Conservation (phyloP, 768 basidiomycete species). For the Guyanaporus albipodus region DNA sequence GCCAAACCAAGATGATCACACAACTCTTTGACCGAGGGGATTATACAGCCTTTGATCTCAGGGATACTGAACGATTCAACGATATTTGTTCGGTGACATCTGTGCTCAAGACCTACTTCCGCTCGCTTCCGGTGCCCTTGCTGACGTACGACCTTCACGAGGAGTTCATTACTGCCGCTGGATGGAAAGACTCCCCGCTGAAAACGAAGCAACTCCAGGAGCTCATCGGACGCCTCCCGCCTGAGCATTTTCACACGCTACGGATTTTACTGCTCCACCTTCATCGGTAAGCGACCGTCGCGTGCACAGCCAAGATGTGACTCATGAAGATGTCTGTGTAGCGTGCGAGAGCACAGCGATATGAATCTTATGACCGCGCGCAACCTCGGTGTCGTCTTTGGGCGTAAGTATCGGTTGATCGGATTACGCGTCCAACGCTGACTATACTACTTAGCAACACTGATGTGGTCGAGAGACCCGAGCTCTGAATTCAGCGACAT, state of each 20-base stretch:
- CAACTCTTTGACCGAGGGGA: constrained; percentile 93
- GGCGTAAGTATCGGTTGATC: constrained; percentile 60
- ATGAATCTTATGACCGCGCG: constrained; percentile 91
- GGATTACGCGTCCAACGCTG: neutral
- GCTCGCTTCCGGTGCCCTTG: constrained; percentile 85
- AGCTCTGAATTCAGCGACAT: constrained; percentile 94
- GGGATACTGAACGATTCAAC: constrained; percentile 86
- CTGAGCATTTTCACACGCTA: constrained; percentile 85
- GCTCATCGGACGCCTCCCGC: constrained; percentile 73
- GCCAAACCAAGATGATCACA: constrained; percentile 89
- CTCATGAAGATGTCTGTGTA: constrained; percentile 15
- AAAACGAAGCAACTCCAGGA: constrained; percentile 62
- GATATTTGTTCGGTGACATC: constrained; percentile 97
- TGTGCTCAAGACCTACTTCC: constrained; percentile 95
- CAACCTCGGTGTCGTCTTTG: constrained; percentile 96
- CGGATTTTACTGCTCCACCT: constrained; percentile 83
- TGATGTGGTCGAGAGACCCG: constrained; percentile 87
- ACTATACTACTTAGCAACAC: constrained; percentile 58
- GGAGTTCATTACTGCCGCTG: constrained; percentile 75
- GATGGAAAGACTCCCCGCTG: constrained; percentile 56
- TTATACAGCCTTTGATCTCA: constrained; percentile 83
- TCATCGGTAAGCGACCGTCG: constrained; percentile 52
- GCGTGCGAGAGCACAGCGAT: constrained; percentile 61
- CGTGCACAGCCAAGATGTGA: neutral
- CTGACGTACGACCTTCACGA: constrained; percentile 91